phyloP scores from a whole-genome alignment of 169 alveolate species.

The Amoebophrya sp. region DNA sequence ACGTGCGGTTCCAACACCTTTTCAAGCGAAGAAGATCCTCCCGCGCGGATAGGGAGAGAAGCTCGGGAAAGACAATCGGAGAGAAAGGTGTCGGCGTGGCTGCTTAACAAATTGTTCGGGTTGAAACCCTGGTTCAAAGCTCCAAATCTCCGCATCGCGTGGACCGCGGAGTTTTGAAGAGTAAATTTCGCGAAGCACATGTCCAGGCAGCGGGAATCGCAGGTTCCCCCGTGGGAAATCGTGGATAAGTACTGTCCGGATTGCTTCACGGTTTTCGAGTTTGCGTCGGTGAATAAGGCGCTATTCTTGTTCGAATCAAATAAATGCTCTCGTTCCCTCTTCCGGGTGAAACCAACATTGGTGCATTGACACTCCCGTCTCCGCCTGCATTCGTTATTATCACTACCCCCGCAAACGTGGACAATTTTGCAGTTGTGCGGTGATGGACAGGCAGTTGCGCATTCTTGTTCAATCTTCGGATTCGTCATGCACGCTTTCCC shows the following conservation, averaged over 20 bases:
- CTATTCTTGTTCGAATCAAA: too few relatives aligned
- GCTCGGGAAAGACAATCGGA: background rate
- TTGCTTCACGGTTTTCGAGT: too few relatives aligned
- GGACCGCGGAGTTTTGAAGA: background rate
- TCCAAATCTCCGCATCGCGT: background rate
- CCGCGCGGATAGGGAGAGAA: background rate
- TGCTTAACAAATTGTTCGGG: background rate
- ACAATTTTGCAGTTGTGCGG: background rate
- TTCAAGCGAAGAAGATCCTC: too few relatives aligned
- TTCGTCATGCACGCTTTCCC: background rate
- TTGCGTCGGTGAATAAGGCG: too few relatives aligned
- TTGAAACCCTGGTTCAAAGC: background rate
- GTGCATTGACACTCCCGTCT: background rate
- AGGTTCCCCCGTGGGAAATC: too few relatives aligned
- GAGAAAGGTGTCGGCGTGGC: background rate
- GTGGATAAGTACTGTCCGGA: too few relatives aligned
- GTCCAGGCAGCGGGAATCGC: too few relatives aligned
- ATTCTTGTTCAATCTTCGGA: background rate
- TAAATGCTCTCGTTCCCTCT: too few relatives aligned
- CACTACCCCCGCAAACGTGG: background rate
- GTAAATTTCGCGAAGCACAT: background rate
- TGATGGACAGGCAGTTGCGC: background rate
- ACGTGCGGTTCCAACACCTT: background rate
- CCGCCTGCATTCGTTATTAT: background rate
- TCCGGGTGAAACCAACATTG: background rate